Conservation (phyloP, 192 early-diverging fungal species). For the Mortierella antarctica region DNA sequence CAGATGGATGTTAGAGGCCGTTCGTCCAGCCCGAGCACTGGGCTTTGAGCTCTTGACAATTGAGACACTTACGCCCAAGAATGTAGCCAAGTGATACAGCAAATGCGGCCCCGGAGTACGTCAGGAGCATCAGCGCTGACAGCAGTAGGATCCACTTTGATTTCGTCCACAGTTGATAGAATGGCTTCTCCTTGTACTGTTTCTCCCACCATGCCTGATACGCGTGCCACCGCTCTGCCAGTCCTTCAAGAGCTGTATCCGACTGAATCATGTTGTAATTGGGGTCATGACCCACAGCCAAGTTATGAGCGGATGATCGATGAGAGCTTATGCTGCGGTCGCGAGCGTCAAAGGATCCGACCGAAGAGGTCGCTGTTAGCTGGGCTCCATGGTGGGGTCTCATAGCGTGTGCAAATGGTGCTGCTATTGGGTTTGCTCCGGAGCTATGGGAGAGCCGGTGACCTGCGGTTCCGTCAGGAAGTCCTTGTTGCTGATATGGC, state of each 20-base stretch:
- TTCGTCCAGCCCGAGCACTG: too few relatives aligned
- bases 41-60: background rate
- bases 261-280: constrained; percentile 25
- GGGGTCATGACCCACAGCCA: constrained; percentile 7
- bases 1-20: too few relatives aligned
- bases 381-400: constrained; percentile 7
- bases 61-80: constrained; percentile 7
- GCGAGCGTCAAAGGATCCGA: constrained; percentile 16
- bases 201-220: constrained; percentile 39
- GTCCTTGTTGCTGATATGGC: background rate
- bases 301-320: constrained; percentile 19
- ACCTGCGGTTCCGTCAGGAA: background rate
- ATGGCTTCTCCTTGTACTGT: constrained; percentile 23
- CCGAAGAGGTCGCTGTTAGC: constrained; percentile 2
- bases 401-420: constrained; percentile 15
- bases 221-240: constrained; percentile 33
- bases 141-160: constrained; percentile 25
- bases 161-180: constrained; percentile 42
- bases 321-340: constrained; percentile 2
- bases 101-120: constrained; percentile 18
- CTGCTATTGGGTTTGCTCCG: background rate
- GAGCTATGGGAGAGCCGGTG: background rate
- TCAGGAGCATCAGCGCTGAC: constrained; percentile 10
- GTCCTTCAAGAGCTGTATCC: constrained; percentile 24
- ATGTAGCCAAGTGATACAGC: constrained; percentile 5